Conservation (phyloP, 1,284 basidiomycete species). For the Ustilago lituana region DNA sequence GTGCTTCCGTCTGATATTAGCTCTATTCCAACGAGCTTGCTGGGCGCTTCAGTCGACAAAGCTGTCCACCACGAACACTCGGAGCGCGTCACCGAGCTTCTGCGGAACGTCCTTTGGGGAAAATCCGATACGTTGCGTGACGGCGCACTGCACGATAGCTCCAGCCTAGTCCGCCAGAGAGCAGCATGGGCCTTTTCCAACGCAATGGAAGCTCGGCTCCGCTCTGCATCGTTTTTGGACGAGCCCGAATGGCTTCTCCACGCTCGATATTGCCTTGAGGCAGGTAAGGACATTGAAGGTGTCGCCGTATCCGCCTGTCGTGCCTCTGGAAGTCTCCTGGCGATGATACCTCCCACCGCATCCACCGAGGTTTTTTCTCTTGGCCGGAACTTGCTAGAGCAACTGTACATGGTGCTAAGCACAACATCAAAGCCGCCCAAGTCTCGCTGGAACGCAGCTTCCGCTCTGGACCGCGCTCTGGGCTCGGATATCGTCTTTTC, state of each 20-base stretch:
- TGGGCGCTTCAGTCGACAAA: not conserved
- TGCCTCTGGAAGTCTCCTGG: slow-evolving; percentile 23
- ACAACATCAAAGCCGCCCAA: slow-evolving; percentile 38
- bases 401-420: slow-evolving; percentile 23
- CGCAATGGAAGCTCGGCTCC: slow-evolving; percentile 17
- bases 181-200: slow-evolving; percentile 38
- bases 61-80: too few species aligned
- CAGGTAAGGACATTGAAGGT: slow-evolving; percentile 30
- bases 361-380: not conserved
- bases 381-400: slow-evolving; percentile 8
- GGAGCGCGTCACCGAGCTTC: not conserved
- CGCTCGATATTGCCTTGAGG: slow-evolving; percentile 28
- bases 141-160: slow-evolving; percentile 19
- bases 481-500: slow-evolving; percentile 9
- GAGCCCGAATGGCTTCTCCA: slow-evolving; percentile 6
- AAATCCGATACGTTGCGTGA: not conserved
- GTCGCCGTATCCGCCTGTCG: slow-evolving; percentile 36
- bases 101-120: slow-evolving; percentile 12
- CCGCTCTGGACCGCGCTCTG: slow-evolving; percentile 32
- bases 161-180: slow-evolving; percentile 38
- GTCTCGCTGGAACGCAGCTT: slow-evolving; percentile 41
- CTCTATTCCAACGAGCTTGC: not conserved
- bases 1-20: slow-evolving; percentile 19
- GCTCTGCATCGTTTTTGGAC: not conserved
- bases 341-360: not conserved